Conservation (phyloP, 2,329 filamentous ascomycete genomes). For the Paecilomyces variotii region DNA sequence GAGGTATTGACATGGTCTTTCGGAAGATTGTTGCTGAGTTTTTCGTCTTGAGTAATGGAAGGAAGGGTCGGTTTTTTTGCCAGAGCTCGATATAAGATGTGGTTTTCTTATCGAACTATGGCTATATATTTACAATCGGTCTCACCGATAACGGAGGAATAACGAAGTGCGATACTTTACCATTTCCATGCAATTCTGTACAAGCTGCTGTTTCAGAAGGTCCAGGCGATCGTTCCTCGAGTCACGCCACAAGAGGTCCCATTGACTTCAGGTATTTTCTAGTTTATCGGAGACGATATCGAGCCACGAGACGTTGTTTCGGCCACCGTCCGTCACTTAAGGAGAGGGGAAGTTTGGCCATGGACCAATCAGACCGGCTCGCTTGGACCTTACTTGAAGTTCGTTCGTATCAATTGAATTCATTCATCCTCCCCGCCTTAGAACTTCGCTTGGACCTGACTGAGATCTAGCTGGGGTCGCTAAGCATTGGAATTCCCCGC, state of each 20-base stretch:
- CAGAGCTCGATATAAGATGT: neutral
- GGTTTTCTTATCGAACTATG: neutral
- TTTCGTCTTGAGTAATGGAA: no score
- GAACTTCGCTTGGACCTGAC: neutral
- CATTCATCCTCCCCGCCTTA: neutral
- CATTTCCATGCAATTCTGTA: neutral
- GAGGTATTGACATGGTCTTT: neutral
- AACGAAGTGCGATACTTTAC: neutral
- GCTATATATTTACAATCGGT: neutral
- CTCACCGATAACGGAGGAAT: neutral
- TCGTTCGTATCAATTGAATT: neutral
- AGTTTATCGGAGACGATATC: neutral
- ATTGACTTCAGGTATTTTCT: neutral
- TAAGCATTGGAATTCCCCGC: neutral
- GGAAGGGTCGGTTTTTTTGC: no score
- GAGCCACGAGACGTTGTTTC: neutral
- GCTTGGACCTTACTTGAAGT: neutral
- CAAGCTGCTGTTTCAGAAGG: neutral
- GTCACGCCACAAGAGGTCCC: neutral
- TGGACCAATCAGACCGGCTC: neutral
- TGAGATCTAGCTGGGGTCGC: neutral
- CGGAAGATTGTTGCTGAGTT: no score
- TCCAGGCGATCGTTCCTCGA: neutral
- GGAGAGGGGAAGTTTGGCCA: neutral
- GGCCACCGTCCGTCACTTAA: neutral